A percentile compares a stretch with the other conserved stretches of the same genome.
Conservation (phyloP, 345 rosid species). For the Noccaea caerulescens region DNA sequence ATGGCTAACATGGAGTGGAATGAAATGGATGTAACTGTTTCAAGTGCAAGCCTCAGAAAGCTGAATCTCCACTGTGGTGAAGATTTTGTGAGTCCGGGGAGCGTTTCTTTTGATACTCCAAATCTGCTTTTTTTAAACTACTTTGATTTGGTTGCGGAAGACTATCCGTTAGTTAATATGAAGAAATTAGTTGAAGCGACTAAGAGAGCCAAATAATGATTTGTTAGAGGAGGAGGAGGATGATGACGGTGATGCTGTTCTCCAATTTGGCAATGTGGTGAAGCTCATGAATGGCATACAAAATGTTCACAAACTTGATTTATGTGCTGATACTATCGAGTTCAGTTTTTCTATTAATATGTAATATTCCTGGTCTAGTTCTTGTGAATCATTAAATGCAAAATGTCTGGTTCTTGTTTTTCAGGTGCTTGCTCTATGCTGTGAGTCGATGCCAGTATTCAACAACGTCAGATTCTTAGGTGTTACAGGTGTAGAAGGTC, state of each 20-base stretch:
- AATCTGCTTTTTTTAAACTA: not conserved
- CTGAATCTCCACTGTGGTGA: not conserved
- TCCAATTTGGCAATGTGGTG: constrained; percentile 2
- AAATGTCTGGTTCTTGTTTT: not conserved
- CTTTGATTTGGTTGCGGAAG: not conserved
- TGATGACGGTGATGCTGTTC: not conserved
- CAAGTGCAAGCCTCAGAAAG: not conserved
- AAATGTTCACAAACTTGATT: constrained; percentile 14
- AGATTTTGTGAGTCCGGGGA: not conserved
- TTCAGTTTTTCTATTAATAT: not conserved
- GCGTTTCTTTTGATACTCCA: constrained; percentile 5
- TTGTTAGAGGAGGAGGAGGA: not conserved
- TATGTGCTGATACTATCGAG: constrained; percentile 5
- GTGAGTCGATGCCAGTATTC: constrained; percentile 11
- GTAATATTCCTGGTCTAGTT: not conserved
- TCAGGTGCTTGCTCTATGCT: constrained; percentile 22
- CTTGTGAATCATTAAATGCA: not conserved
- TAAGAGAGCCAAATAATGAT: constrained; percentile 10
- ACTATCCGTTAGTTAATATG: constrained; percentile 5
- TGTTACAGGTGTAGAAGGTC: not conserved
- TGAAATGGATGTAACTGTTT: not conserved
- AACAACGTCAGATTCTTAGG: constrained; percentile 1
- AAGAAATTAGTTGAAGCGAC: not conserved
- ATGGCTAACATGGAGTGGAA: not conserved
- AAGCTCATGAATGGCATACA: constrained; percentile 23